Percentiles rank a stretch among this genome's conserved stretches.
phyloP scores from a whole-genome alignment of 345 rosid species.

The Melaleuca alternifolia region DNA sequence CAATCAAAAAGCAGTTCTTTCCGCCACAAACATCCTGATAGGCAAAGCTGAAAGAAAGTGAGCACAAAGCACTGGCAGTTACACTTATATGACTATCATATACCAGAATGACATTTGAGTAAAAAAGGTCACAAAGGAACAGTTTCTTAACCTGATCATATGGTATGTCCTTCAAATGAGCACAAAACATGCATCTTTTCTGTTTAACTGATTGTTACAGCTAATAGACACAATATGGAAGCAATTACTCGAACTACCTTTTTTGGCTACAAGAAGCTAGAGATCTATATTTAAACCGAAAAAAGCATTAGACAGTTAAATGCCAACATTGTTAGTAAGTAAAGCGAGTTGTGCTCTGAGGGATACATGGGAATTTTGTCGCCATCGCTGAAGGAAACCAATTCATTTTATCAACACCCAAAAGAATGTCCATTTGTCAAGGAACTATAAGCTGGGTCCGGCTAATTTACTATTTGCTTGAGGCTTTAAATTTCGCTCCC shows the following conservation, averaged over 20 bases:
- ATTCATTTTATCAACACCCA: background rate
- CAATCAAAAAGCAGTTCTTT: slow-evolving; percentile 53
- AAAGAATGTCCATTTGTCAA: background rate
- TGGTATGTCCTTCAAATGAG: background rate
- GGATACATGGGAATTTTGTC: background rate
- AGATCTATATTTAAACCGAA: background rate
- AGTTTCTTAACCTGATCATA: background rate
- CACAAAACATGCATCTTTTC: background rate
- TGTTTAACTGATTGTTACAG: background rate
- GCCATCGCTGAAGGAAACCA: background rate
- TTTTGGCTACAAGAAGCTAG: background rate
- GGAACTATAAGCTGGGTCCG: background rate
- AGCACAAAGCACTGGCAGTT: background rate
- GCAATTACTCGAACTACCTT: background rate
- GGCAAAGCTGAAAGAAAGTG: slow-evolving; percentile 7
- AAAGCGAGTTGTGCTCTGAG: background rate
- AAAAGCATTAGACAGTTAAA: background rate
- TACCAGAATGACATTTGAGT: background rate
- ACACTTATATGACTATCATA: background rate
- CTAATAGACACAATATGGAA: background rate
- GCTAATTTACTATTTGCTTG: background rate
- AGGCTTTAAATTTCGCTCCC: background rate
- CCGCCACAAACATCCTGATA: slow-evolving; percentile 78
- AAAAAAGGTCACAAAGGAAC: background rate
- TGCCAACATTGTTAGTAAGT: background rate